These are phyloP conservation scores for Pseudopediastrum boryanum DNA, from an alignment of 139 green algal species.

Conservation along the genomic window DNA sequence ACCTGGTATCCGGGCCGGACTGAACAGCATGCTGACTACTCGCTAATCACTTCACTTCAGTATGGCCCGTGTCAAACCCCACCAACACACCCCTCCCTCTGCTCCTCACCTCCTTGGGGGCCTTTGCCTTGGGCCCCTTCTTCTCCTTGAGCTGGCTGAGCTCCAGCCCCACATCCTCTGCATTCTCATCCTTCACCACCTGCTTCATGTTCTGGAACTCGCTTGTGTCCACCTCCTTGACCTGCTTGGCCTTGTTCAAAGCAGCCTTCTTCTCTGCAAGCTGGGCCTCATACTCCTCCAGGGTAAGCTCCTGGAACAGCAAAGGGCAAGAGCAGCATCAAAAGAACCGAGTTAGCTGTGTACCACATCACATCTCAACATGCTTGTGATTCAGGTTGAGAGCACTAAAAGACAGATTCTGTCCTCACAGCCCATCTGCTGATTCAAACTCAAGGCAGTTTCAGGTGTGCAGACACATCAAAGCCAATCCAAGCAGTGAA, in stretches of 20 bases:
- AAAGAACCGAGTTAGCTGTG: too few species aligned
- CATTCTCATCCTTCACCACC: slow-evolving; percentile 45
- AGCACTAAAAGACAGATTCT: too few species aligned
- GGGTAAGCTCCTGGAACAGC: slow-evolving; percentile 61
- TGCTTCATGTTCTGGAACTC: slow-evolving; percentile 44
- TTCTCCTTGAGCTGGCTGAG: slow-evolving; percentile 37
- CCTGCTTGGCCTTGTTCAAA: slow-evolving; percentile 70
- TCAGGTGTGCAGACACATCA: too few species aligned
- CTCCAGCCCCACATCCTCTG: slow-evolving; percentile 47
- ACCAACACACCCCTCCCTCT: not conserved
- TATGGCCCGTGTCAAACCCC: too few species aligned
- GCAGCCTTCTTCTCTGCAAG: slow-evolving; percentile 77
- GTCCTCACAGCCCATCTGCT: too few species aligned
- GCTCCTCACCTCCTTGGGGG: slow-evolving; percentile 48
- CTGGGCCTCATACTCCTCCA: slow-evolving; percentile 79
- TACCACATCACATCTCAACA: too few species aligned
- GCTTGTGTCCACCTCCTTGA: slow-evolving; percentile 42
- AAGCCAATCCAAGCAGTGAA: too few species aligned
- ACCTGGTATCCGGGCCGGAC: too few species aligned
- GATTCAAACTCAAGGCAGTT: too few species aligned
- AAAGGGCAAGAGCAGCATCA: not conserved
- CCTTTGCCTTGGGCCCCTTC: slow-evolving; percentile 35
- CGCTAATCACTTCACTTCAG: too few species aligned
- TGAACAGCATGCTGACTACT: too few species aligned
- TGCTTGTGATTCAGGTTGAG: too few species aligned